Conservation (phyloP, 768 basidiomycete genomes). For the Thelephora ganbajun region DNA sequence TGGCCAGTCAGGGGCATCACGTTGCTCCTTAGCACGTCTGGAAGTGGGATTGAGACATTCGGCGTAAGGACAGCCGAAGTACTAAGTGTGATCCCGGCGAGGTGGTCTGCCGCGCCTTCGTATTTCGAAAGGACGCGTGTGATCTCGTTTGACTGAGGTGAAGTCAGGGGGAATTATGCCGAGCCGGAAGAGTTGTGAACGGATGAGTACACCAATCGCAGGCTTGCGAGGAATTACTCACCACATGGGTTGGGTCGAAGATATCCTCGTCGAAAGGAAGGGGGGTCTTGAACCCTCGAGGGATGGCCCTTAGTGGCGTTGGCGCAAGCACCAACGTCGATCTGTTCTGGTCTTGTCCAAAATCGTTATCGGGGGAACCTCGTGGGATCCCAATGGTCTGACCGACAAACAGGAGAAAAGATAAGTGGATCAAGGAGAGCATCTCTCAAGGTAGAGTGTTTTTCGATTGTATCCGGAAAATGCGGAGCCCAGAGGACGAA, state of each 20-base stretch:
- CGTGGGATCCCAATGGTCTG: too few relatives aligned
- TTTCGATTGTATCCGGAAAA: too few relatives aligned
- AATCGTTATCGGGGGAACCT: too few relatives aligned
- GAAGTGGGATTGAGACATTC: neutral
- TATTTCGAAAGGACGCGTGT: slow-evolving; percentile 18
- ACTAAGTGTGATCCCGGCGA: slow-evolving; percentile 19
- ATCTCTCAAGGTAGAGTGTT: too few relatives aligned
- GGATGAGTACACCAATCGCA: neutral
- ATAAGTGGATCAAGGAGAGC: too few relatives aligned
- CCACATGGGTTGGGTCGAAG: slow-evolving; percentile 14
- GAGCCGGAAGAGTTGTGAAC: neutral
- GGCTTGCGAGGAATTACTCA: slow-evolving; percentile 2
- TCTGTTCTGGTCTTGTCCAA: too few relatives aligned
- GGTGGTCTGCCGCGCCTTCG: slow-evolving; percentile 12
- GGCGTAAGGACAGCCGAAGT: slow-evolving; percentile 4
- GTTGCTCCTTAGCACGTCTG: slow-evolving; percentile 1
- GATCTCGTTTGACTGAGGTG: slow-evolving; percentile 14
- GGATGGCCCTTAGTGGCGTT: too few relatives aligned
- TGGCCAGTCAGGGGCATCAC: slow-evolving; percentile 24
- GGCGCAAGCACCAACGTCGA: too few relatives aligned
- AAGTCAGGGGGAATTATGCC: neutral
- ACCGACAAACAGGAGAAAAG: too few relatives aligned
- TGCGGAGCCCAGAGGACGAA: too few relatives aligned
- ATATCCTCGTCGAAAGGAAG: slow-evolving; percentile 2
- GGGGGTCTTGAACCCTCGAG: neutral